Percentiles rank a stretch among this genome's conserved stretches.
Evolutionary conservation across 768 basidiomycete genomes (phyloP).

Genomic region (Pisolithus marmoratus): DNA sequence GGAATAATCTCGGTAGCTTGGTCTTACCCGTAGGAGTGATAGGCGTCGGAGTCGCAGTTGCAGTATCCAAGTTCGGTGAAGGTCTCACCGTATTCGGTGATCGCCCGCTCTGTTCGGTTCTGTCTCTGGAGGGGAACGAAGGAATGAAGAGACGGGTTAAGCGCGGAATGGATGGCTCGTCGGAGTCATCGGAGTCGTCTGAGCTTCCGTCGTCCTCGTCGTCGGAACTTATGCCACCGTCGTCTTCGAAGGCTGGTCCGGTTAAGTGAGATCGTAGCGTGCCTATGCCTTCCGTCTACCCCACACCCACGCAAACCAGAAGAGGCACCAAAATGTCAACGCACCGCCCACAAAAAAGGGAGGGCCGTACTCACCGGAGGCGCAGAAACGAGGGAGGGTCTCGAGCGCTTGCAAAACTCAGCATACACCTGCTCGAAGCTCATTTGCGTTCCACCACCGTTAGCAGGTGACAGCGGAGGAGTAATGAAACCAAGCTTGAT

Average conservation of each 20-base stretch:
- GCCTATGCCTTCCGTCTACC: conserved; percentile 79
- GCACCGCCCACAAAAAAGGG: conserved; percentile 6
- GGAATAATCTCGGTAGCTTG: conserved; percentile 31
- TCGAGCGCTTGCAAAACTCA: conserved; percentile 58
- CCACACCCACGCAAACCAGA: no score
- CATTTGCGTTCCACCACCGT: conserved; percentile 14
- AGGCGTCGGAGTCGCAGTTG: conserved; percentile 18
- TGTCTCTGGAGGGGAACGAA: conserved; percentile 17
- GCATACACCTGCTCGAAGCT: conserved; percentile 56
- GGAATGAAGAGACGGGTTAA: conserved; percentile 20
- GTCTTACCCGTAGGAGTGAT: conserved; percentile 18
- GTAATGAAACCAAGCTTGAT: conserved; percentile 58
- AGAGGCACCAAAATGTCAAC: no score
- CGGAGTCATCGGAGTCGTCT: conserved; percentile 27
- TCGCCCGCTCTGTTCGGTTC: conserved; percentile 2
- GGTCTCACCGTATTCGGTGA: conserved; percentile 18
- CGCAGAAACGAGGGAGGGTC: conserved; percentile 65
- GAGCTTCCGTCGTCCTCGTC: conserved; percentile 32
- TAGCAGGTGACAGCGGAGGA: conserved; percentile 26
- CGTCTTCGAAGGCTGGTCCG: conserved; percentile 62
- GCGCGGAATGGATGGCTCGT: conserved; percentile 22
- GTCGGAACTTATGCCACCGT: conserved; percentile 65
- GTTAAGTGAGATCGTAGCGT: conserved; percentile 63
- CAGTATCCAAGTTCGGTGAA: conserved; percentile 15
- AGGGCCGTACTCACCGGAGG: conserved; percentile 57